These are phyloP conservation scores for Dactylonectria estremocensis DNA, from an alignment of 2,329 filamentous ascomycete species.

Conservation along the genomic window DNA sequence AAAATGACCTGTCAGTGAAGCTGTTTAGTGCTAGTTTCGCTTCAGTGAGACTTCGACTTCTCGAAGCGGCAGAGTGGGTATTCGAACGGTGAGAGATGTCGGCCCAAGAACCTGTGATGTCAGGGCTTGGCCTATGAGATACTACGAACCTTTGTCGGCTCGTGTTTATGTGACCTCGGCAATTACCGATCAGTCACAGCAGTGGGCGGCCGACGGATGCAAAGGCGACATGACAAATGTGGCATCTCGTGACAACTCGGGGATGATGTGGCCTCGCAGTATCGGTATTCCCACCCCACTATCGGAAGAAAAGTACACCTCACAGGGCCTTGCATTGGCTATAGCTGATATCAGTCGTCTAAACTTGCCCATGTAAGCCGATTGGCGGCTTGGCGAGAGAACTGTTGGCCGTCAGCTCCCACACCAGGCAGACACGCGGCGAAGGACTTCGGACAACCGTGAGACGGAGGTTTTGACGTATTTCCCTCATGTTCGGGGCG, in stretches of 20 bases:
- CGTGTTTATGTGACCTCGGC: neutral
- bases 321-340: neutral
- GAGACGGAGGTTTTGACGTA: neutral
- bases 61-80: constrained; percentile 14
- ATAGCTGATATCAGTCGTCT: neutral
- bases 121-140: neutral
- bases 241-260: neutral
- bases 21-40: constrained; percentile 17
- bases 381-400: constrained; percentile 10
- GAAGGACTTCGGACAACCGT: constrained; percentile 1
- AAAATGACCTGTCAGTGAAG: constrained; percentile 34
- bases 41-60: constrained; percentile 21
- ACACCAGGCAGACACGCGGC: constrained; percentile 20
- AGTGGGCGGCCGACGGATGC: neutral
- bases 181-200: constrained; percentile 14
- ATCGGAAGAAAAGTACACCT: too few species aligned
- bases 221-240: neutral
- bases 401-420: constrained; percentile 7
- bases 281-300: neutral
- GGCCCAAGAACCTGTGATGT: neutral
- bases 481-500: neutral
- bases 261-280: neutral
- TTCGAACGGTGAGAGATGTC: constrained; percentile 15
- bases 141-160: neutral
- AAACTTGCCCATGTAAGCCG: neutral